Conservation (phyloP, 1,284 basidiomycete genomes). For the Ustilago curta region DNA sequence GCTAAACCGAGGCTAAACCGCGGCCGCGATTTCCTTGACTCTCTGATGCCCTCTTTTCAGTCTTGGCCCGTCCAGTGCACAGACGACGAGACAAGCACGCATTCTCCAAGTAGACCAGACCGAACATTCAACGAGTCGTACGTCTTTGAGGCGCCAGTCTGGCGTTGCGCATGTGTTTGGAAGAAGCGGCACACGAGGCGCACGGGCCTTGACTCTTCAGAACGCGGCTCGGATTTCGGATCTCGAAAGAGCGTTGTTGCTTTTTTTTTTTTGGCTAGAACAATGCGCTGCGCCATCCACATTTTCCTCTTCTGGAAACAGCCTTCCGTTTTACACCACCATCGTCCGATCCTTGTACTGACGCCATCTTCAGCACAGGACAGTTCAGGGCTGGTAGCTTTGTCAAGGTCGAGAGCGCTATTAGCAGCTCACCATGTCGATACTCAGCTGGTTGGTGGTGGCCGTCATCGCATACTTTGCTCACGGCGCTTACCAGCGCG, state of each 20-base stretch:
- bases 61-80: too few relatives aligned
- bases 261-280: conserved; percentile 8
- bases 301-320: background rate
- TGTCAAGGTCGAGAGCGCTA: background rate
- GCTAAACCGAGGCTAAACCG: conserved; percentile 3
- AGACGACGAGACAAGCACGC: too few relatives aligned
- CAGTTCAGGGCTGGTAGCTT: background rate
- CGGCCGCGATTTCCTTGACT: conserved; percentile 21
- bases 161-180: background rate
- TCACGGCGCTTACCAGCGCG: conserved; percentile 19
- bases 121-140: too few relatives aligned
- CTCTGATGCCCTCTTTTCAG: background rate
- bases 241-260: too few relatives aligned
- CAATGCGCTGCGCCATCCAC: background rate
- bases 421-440: conserved; percentile 26
- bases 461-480: conserved; percentile 25
- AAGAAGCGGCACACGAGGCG: background rate
- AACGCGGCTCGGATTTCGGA: conserved; percentile 2
- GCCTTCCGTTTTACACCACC: background rate
- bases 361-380: background rate
- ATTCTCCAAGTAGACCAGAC: too few relatives aligned
- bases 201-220: background rate
- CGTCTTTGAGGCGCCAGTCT: background rate
- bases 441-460: conserved; percentile 29
- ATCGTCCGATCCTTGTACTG: background rate